Conservation (phyloP, 345 rosid genomes). For the Syzygium grande region DNA sequence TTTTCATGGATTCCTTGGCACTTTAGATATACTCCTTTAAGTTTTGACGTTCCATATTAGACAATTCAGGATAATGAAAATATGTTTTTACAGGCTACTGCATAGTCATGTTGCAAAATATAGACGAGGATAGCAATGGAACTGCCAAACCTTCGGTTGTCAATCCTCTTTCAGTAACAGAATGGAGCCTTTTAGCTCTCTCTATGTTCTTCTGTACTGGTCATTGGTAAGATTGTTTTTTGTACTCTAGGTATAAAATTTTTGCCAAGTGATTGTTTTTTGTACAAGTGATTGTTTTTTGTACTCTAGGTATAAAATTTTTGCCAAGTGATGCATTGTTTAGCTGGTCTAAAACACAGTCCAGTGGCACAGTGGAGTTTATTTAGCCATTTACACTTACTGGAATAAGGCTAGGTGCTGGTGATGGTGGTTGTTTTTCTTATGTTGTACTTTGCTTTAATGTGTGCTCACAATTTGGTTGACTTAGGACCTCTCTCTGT, state of each 20-base stretch:
- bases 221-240: slow-evolving; percentile 51
- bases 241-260: background rate
- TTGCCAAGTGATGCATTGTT: background rate
- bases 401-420: background rate
- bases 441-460: background rate
- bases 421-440: background rate
- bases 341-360: background rate
- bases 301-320: background rate
- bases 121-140: slow-evolving; percentile 23
- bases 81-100: slow-evolving; percentile 59
- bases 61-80: background rate
- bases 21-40: background rate
- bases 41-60: background rate
- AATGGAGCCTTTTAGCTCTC: slow-evolving; percentile 77
- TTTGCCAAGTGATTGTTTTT: no score
- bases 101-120: slow-evolving; percentile 52
- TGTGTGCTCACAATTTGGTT: background rate
- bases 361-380: background rate
- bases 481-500: background rate
- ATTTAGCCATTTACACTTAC: background rate
- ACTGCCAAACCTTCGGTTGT: slow-evolving; percentile 12
- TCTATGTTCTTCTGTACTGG: slow-evolving; percentile 87
- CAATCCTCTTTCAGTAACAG: slow-evolving; percentile 55
- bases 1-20: background rate
- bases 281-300: background rate